phyloP scores from a whole-genome alignment of 345 rosid genomes.

The Anastatica hierochuntica region DNA sequence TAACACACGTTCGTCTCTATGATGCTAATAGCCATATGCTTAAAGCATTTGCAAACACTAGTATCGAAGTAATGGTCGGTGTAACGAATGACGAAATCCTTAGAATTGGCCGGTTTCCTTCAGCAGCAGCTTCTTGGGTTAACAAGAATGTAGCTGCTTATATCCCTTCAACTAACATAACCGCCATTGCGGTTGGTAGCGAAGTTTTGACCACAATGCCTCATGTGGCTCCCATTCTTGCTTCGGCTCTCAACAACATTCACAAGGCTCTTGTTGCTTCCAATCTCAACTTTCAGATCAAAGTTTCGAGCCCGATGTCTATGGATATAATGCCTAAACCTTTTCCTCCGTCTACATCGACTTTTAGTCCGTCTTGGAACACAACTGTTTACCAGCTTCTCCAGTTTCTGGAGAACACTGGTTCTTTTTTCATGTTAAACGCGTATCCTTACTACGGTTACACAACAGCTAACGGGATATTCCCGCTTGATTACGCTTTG shows the following conservation, averaged over 20 bases:
- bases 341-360: conserved; percentile 88
- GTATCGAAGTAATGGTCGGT: conserved; percentile 77
- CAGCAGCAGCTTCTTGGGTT: conserved; percentile 82
- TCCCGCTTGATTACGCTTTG: conserved; percentile 83
- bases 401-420: conserved; percentile 82
- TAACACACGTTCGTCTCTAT: conserved; percentile 80
- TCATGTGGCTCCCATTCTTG: conserved; percentile 60
- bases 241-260: conserved; percentile 73
- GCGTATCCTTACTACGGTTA: conserved; percentile 94
- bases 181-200: conserved; percentile 92
- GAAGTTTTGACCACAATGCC: conserved; percentile 77
- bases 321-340: conserved; percentile 78
- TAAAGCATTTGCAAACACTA: conserved; percentile 71
- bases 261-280: conserved; percentile 88
- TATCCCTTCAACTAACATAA: conserved; percentile 78
- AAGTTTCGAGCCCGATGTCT: conserved; percentile 77
- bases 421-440: conserved; percentile 79
- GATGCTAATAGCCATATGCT: conserved; percentile 80
- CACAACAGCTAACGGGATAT: conserved; percentile 69
- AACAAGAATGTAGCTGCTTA: conserved; percentile 72
- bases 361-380: conserved; percentile 71
- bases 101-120: conserved; percentile 65
- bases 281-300: conserved; percentile 60
- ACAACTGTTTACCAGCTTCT: conserved; percentile 71
- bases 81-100: conserved; percentile 70